Conservation (phyloP, 2,329 filamentous ascomycete species). For the Reticulascus tulasneorum region DNA sequence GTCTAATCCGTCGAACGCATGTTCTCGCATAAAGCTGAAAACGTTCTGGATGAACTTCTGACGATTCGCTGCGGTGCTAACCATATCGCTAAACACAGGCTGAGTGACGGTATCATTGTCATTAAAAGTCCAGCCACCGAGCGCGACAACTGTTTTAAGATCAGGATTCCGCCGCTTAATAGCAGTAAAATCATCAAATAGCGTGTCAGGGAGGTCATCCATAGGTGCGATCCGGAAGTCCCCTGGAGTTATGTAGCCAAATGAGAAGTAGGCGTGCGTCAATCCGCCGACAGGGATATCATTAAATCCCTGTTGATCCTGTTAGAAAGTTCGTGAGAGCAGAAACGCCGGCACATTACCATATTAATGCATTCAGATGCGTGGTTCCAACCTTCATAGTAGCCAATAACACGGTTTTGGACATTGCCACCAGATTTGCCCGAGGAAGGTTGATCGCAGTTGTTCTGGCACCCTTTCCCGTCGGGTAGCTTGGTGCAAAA, state of each 20-base stretch:
- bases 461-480: slow-evolving; percentile 18
- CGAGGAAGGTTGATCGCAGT: slow-evolving; percentile 17
- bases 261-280: slow-evolving; percentile 27
- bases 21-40: slow-evolving; percentile 3
- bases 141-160: slow-evolving; percentile 27
- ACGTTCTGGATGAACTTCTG: slow-evolving; percentile 5
- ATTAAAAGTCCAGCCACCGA: slow-evolving; percentile 39
- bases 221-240: slow-evolving; percentile 24
- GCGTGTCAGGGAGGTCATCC: slow-evolving; percentile 11
- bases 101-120: slow-evolving; percentile 24
- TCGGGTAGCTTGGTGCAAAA: slow-evolving; percentile 4
- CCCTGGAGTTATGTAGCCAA: slow-evolving; percentile 29
- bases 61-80: slow-evolving; percentile 3
- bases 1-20: slow-evolving; percentile 14
- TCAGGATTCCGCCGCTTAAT: slow-evolving; percentile 22
- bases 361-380: slow-evolving; percentile 10
- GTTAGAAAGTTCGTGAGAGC: too few species aligned
- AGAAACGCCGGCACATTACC: too few species aligned
- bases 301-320: slow-evolving; percentile 2
- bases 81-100: slow-evolving; percentile 22
- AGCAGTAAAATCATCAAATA: slow-evolving; percentile 21
- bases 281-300: slow-evolving; percentile 16
- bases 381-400: slow-evolving; percentile 25
- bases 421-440: slow-evolving; percentile 10
- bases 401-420: slow-evolving; percentile 22